Percentiles rank a stretch among this genome's conserved stretches.
Conservation (phyloP, 306 rosid species). For the Calophaca sinica region DNA sequence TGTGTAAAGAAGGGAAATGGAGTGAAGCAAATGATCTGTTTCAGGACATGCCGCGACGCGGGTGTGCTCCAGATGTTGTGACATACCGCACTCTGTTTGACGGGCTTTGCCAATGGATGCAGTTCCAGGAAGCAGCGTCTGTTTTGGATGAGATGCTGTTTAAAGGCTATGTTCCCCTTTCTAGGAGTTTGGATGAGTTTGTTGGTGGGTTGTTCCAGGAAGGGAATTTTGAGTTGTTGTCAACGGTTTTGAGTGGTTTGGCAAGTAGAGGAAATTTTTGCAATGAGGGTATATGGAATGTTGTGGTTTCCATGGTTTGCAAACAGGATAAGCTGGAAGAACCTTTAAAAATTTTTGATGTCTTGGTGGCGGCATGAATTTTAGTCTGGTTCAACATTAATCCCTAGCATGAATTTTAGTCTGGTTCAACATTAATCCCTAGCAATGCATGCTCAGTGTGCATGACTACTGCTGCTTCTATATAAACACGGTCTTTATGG, state of each 20-base stretch:
- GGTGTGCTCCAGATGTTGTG: constrained; percentile 61
- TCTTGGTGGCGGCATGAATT: constrained; percentile 44
- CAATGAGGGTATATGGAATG: constrained; percentile 52
- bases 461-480: no score
- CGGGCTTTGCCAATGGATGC: constrained; percentile 61
- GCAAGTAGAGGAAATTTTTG: constrained; percentile 49
- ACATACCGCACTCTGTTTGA: constrained; percentile 68
- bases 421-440: no score
- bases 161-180: constrained; percentile 60
- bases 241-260: constrained; percentile 52
- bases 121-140: constrained; percentile 64
- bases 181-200: constrained; percentile 50
- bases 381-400: background rate
- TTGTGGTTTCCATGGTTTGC: constrained; percentile 56
- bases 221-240: constrained; percentile 56
- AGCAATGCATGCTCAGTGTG: no score
- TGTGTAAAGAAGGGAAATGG: constrained; percentile 71
- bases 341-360: constrained; percentile 51
- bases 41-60: constrained; percentile 72
- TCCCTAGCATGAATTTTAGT: no score
- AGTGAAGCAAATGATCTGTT: constrained; percentile 72
- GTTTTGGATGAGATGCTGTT: constrained; percentile 81
- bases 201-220: constrained; percentile 52
- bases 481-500: no score
- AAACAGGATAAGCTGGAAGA: constrained; percentile 47